phyloP scores from a whole-genome alignment of 139 green algal genomes.

The Tetraselmis striata region DNA sequence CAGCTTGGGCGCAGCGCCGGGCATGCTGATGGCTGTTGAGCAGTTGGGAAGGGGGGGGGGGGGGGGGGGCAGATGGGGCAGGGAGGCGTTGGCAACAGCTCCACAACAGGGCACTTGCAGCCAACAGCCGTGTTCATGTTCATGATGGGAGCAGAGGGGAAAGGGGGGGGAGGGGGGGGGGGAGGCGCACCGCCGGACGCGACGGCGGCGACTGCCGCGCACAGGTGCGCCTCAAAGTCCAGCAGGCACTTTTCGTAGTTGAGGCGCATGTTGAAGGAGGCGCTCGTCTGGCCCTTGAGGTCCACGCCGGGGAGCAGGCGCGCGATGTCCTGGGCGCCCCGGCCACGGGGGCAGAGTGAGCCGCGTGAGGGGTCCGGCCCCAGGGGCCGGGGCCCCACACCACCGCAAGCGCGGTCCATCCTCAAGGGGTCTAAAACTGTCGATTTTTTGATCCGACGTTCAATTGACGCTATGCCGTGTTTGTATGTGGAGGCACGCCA shows the following conservation, averaged over 20 bases:
- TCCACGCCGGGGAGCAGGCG: conserved; percentile 29
- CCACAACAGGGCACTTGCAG: too few relatives aligned
- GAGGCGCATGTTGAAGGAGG: conserved; percentile 61
- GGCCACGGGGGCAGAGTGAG: not conserved
- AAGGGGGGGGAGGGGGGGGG: not conserved
- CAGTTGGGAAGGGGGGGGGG: too few relatives aligned
- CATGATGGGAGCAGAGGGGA: not conserved
- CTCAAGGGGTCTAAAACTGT: too few relatives aligned
- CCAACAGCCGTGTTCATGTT: not conserved
- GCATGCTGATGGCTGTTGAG: too few relatives aligned
- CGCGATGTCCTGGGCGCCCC: not conserved
- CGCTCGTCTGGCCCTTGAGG: conserved; percentile 50
- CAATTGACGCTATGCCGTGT: too few relatives aligned
- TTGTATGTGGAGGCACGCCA: too few relatives aligned
- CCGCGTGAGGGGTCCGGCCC: not conserved
- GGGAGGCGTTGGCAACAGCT: too few relatives aligned
- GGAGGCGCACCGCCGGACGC: not conserved
- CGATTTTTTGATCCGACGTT: too few relatives aligned
- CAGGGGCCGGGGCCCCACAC: too few relatives aligned
- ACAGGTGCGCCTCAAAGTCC: conserved; percentile 72
- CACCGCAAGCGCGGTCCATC: too few relatives aligned
- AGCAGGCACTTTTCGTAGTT: conserved; percentile 75
- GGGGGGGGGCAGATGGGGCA: too few relatives aligned
- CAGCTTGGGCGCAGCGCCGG: too few relatives aligned
- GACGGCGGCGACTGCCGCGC: not conserved